A percentile compares a stretch with the other conserved stretches of the same genome.
These are phyloP conservation scores for Solanum hybrid DNA, from an alignment of 305 asterid species.

Conservation along the genomic window DNA sequence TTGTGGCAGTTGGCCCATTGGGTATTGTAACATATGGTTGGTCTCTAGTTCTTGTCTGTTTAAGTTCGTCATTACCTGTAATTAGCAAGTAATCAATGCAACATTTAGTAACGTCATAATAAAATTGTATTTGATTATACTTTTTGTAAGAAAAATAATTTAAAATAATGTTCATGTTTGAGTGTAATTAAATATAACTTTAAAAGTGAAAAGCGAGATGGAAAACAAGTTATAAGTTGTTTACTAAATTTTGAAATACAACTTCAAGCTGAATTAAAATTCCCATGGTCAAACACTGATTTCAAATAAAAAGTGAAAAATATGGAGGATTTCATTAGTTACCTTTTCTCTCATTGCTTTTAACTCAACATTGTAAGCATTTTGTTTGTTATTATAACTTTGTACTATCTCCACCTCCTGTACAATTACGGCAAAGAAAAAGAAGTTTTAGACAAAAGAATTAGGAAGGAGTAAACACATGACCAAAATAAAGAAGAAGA, in stretches of 20 bases:
- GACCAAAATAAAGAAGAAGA: neutral
- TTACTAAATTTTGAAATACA: neutral
- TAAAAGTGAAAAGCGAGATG: neutral
- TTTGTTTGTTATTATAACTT: slow-evolving; percentile 12
- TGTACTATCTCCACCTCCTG: slow-evolving; percentile 36
- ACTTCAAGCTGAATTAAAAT: neutral
- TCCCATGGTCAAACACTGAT: neutral
- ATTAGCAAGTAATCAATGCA: neutral
- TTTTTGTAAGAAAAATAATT: neutral
- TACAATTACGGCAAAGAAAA: neutral
- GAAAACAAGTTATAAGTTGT: neutral
- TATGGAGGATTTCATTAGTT: neutral
- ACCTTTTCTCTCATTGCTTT: slow-evolving; percentile 33
- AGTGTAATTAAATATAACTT: neutral
- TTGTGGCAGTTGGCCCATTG: slow-evolving; percentile 13
- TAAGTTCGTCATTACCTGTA: neutral
- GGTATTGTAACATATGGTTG: neutral
- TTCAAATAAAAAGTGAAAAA: neutral
- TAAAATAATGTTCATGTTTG: neutral
- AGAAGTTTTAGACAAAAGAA: neutral
- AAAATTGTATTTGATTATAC: neutral
- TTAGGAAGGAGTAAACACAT: neutral
- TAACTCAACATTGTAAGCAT: slow-evolving; percentile 23
- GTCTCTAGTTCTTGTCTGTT: neutral
- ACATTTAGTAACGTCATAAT: neutral